phyloP scores from a whole-genome alignment of 371 early-diverging fungal genomes.

The Apophysomyces sp. region DNA sequence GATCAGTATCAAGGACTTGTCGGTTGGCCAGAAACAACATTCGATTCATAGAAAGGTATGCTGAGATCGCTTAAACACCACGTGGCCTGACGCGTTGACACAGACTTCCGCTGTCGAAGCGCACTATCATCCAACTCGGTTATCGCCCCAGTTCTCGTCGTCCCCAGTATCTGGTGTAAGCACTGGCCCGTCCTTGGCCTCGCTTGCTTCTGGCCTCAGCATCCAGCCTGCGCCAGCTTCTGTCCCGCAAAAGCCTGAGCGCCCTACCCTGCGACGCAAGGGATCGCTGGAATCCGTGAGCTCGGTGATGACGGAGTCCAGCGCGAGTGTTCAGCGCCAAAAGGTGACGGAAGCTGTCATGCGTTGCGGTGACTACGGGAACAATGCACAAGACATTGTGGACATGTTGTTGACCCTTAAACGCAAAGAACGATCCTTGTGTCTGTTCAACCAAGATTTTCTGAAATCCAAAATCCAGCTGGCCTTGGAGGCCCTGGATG shows the following conservation, averaged over 20 bases:
- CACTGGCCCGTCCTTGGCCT: conserved; percentile 33
- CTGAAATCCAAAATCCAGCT: conserved; percentile 35
- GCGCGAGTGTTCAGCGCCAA: conserved; percentile 27
- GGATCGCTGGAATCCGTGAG: conserved; percentile 34
- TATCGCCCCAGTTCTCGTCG: conserved; percentile 32
- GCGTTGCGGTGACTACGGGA: conserved; percentile 35
- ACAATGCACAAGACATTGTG: conserved; percentile 31
- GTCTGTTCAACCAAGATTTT: conserved; percentile 42
- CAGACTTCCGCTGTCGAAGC: conserved; percentile 16
- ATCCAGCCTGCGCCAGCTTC: conserved; percentile 20
- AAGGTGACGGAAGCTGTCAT: conserved; percentile 31
- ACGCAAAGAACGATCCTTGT: conserved; percentile 39
- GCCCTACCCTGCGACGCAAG: conserved; percentile 21
- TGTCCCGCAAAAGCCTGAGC: conserved; percentile 1
- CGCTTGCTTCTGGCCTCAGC: conserved; percentile 38
- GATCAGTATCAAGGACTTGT: conserved; percentile 28
- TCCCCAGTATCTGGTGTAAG: conserved; percentile 37
- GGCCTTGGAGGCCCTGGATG: conserved; percentile 39
- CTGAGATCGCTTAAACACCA: background rate
- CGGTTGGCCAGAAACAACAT: conserved; percentile 34
- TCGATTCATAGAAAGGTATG: background rate
- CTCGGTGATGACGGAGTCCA: conserved; percentile 39
- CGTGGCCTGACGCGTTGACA: background rate
- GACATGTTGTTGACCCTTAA: conserved; percentile 43
- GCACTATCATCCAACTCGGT: conserved; percentile 6